Percentiles rank a stretch among this genome's conserved stretches.
These are phyloP conservation scores for Piper betle DNA, from an alignment of 164 flowering plant genomes.

Conservation along the genomic window DNA sequence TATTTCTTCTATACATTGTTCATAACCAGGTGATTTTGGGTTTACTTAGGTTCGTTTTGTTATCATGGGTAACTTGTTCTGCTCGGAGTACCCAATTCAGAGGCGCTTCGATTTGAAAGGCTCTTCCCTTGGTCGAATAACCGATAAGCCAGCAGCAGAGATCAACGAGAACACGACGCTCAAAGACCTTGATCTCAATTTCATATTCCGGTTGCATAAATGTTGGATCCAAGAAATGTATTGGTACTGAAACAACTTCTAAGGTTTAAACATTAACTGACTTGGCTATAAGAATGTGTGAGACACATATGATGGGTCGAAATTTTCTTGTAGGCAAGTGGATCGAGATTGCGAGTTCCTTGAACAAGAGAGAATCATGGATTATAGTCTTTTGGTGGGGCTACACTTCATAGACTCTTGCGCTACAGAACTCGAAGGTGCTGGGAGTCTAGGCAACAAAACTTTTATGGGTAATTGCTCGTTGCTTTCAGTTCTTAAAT, in stretches of 20 bases:
- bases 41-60: conserved; percentile 43
- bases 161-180: conserved; percentile 12
- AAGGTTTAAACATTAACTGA: no score
- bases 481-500: background rate
- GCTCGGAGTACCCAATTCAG: conserved; percentile 11
- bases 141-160: conserved; percentile 40
- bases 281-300: no score
- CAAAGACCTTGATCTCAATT: conserved; percentile 56
- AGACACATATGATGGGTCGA: no score
- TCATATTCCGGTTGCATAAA: conserved; percentile 34
- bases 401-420: conserved; percentile 57
- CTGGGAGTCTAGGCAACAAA: conserved; percentile 5
- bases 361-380: conserved; percentile 36
- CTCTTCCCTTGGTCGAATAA: conserved; percentile 47
- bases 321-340: conserved; percentile 48
- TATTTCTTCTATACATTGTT: no score
- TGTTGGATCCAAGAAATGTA: conserved; percentile 42
- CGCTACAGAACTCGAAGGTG: conserved; percentile 14
- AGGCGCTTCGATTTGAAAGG: conserved; percentile 53
- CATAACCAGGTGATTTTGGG: background rate
- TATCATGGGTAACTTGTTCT: conserved; percentile 58
- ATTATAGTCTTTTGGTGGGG: conserved; percentile 50
- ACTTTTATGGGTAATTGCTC: conserved; percentile 19
- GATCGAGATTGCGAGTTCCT: conserved; percentile 82
- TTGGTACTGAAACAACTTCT: conserved; percentile 12